Conservation (phyloP, 495 filamentous ascomycete species). For the Collariella sp. region DNA sequence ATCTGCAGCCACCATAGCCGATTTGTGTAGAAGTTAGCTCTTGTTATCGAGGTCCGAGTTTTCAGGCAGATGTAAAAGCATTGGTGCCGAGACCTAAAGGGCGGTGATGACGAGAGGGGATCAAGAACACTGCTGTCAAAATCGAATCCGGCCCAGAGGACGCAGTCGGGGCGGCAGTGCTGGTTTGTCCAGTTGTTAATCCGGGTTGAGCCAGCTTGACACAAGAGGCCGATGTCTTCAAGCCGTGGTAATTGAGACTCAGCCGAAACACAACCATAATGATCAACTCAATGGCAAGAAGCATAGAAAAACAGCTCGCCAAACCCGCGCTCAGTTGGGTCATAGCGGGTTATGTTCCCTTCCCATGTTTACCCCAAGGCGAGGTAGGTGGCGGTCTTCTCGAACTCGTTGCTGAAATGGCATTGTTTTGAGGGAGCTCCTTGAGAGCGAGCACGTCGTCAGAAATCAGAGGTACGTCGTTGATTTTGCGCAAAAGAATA, state of each 20-base stretch:
- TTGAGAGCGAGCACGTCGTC: too few relatives aligned
- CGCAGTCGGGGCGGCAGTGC: conserved; percentile 11
- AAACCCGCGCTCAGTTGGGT: neutral
- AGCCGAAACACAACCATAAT: neutral
- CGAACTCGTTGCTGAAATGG: too few relatives aligned
- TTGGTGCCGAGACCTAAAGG: conserved; percentile 3
- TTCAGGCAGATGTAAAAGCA: conserved; percentile 8
- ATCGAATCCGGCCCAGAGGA: conserved; percentile 1
- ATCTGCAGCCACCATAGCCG: neutral
- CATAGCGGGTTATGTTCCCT: neutral
- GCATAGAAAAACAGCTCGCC: conserved; percentile 7
- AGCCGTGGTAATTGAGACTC: neutral
- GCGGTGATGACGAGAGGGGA: conserved; percentile 5
- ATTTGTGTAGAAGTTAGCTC: neutral
- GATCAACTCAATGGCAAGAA: conserved; percentile 6
- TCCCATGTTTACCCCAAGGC: neutral
- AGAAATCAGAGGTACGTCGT: too few relatives aligned
- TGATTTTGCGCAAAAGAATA: too few relatives aligned
- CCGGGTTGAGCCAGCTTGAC: conserved; percentile 5
- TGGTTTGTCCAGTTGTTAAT: conserved; percentile 11
- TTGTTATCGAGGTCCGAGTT: neutral
- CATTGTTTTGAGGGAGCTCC: too few relatives aligned
- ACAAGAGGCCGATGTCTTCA: conserved; percentile 3
- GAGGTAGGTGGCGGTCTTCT: too few relatives aligned
- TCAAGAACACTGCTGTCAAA: conserved; percentile 4